Conservation (phyloP, 2,329 filamentous ascomycete species). For the Curvularia spicifera region DNA sequence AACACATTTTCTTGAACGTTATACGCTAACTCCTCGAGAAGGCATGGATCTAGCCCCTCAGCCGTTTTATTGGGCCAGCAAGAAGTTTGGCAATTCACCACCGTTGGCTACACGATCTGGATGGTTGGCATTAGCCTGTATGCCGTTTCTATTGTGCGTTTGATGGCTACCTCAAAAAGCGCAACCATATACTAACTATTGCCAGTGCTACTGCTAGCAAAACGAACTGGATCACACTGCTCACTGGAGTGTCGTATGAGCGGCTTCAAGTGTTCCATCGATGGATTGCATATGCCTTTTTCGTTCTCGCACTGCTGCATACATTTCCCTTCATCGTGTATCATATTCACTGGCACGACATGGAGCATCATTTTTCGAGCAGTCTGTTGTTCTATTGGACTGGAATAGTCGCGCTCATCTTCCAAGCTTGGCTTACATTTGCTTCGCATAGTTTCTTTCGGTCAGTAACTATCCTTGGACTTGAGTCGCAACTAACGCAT, state of each 20-base stretch:
- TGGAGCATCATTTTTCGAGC: slow-evolving; percentile 56
- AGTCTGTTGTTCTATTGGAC: slow-evolving; percentile 60
- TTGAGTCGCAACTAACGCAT: neutral
- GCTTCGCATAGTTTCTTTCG: slow-evolving; percentile 60
- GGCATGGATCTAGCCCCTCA: slow-evolving; percentile 31
- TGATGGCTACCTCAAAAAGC: accelerated
- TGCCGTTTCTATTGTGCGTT: slow-evolving; percentile 32
- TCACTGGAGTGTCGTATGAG: slow-evolving; percentile 65
- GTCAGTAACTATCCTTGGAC: slow-evolving; percentile 38
- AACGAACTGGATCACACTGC: slow-evolving; percentile 60
- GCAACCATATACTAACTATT: neutral
- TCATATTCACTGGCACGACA: slow-evolving; percentile 57
- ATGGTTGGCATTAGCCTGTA: slow-evolving; percentile 39
- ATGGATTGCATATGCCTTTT: slow-evolving; percentile 55
- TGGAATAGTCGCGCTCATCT: slow-evolving; percentile 60
- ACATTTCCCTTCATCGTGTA: slow-evolving; percentile 67
- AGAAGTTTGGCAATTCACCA: slow-evolving; percentile 33
- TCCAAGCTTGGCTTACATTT: slow-evolving; percentile 63
- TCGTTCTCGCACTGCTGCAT: slow-evolving; percentile 62
- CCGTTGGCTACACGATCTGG: slow-evolving; percentile 39
- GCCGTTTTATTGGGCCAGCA: slow-evolving; percentile 31
- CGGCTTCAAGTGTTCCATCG: slow-evolving; percentile 55
- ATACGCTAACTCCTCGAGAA: neutral
- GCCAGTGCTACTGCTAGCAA: slow-evolving; percentile 58
- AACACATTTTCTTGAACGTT: neutral